A percentile compares a stretch with the other conserved stretches of the same genome.
Conservation (phyloP, 2,329 filamentous ascomycete species). For the Penicillium sp. region DNA sequence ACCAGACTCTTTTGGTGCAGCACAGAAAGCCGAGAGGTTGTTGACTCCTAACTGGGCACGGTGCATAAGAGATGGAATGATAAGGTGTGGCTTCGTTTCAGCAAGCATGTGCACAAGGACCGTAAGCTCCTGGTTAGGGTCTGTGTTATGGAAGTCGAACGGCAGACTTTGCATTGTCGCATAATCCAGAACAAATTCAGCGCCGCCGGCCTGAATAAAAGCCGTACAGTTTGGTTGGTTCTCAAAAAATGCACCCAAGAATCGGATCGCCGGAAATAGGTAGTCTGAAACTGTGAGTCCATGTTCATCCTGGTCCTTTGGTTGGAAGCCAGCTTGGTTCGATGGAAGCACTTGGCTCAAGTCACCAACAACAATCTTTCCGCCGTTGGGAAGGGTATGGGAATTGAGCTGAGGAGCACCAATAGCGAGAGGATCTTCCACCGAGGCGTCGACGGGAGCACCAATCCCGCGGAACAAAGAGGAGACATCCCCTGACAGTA, state of each 20-base stretch:
- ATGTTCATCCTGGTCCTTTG: slow-evolving; percentile 51
- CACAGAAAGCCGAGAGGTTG: slow-evolving; percentile 63
- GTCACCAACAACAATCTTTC: slow-evolving; percentile 34
- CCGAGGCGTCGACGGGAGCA: slow-evolving; percentile 23
- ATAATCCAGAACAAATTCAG: slow-evolving; percentile 80
- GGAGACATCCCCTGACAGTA: slow-evolving; percentile 56
- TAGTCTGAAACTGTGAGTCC: slow-evolving; percentile 63
- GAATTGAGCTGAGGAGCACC: slow-evolving; percentile 30
- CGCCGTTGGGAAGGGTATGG: slow-evolving; percentile 37
- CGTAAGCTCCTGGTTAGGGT: slow-evolving; percentile 67
- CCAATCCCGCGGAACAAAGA: slow-evolving; percentile 39
- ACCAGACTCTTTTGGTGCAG: slow-evolving; percentile 51
- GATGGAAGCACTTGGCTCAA: slow-evolving; percentile 28
- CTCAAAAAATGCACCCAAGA: slow-evolving; percentile 72
- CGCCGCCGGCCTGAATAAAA: slow-evolving; percentile 75
- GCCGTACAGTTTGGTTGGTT: slow-evolving; percentile 69
- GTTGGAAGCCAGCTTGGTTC: slow-evolving; percentile 31
- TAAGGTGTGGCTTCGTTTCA: slow-evolving; percentile 75
- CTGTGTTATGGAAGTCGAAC: slow-evolving; percentile 65
- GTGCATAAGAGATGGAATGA: slow-evolving; percentile 75
- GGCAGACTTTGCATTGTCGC: slow-evolving; percentile 78
- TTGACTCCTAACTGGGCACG: slow-evolving; percentile 69
- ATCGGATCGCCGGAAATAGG: slow-evolving; percentile 71
- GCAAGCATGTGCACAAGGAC: slow-evolving; percentile 73
- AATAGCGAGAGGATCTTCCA: slow-evolving; percentile 24